Base-by-base conservation (phyloP, 2,329 filamentous ascomycete species). In the Clonostachys sp. region DNA sequence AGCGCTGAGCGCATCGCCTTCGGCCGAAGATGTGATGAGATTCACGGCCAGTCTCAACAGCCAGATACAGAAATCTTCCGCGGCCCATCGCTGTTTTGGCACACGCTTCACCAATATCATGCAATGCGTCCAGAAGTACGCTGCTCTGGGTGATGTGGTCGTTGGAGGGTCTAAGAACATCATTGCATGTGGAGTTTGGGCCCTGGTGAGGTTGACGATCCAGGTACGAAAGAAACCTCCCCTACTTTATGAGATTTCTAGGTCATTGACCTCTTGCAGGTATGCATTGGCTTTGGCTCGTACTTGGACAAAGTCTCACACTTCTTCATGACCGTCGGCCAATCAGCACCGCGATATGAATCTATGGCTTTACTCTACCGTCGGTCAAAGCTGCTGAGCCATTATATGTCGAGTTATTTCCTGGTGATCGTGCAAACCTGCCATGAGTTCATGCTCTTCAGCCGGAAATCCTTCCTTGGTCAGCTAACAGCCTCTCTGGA, bases 81-180 rank as follows among this genome's bases (percentile, higher is more conserved):
- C 14, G 14, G 5, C 17, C 36, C 17, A n/a, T 18, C 20, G 42
- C 12, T 34, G 13, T 14, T 30, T 24, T 33, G 42, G 42, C 42
- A 34, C 42, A 5, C 42, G 17, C 24, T 34, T 44, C 24, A 33
- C 33, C 42, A 44, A 44, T 12, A 17, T 44, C 13, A 14, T 44
- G 33, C 12, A 30, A 17, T 20, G 18, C n/a, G 24, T 44, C 12
- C 42, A 44, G 42, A 13, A 33, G 20, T 44, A 14, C 30, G 42
- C 24, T 3, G 42, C 42, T 16, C 17, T 44, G 13, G 42, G 42
- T 7, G 50, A 51, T 42, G 40, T 51, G 10, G n/a, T 51, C 2
- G 42, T 72, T n/a, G 68, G 70, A 4, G 67, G 67, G 5, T 65
- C 63, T 1, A 69, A 73, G 53, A 72, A 72, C 42, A 44, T 73